Conservation (phyloP, 1,284 basidiomycete species). For the Melampsora larici-populina region DNA sequence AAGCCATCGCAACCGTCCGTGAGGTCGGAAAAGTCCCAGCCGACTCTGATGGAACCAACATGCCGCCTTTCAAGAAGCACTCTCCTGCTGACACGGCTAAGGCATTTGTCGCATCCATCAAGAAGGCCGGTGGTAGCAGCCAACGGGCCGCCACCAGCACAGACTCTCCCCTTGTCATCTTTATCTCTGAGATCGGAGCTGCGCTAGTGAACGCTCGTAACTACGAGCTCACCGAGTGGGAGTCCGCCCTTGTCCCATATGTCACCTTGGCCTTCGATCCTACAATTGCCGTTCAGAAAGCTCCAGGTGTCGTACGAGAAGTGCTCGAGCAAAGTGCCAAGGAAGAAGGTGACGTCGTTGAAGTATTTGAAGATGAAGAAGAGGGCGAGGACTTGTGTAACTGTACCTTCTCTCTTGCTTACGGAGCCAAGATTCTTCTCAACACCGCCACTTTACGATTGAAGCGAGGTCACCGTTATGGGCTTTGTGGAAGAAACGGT, state of each 20-base stretch:
- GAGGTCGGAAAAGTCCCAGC: constrained; percentile 80
- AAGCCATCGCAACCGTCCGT: constrained; percentile 86
- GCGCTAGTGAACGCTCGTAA: constrained; percentile 84
- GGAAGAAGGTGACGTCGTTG: constrained; percentile 68
- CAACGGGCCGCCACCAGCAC: constrained; percentile 53
- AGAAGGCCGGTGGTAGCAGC: constrained; percentile 65
- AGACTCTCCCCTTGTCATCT: constrained; percentile 62
- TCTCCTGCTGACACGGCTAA: constrained; percentile 67
- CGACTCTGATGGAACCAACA: constrained; percentile 77
- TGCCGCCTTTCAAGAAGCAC: constrained; percentile 73
- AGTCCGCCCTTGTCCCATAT: constrained; percentile 69
- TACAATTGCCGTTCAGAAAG: constrained; percentile 60
- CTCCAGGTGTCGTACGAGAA: constrained; percentile 70
- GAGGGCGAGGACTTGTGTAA: constrained; percentile 97
- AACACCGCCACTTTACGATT: constrained; percentile 93
- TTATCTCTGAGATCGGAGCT: constrained; percentile 74
- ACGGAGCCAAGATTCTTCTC: constrained; percentile 96
- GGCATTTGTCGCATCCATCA: constrained; percentile 71
- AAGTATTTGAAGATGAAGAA: constrained; percentile 80
- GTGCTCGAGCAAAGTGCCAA: constrained; percentile 84
- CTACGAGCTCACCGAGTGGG: constrained; percentile 86
- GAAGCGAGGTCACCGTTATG: constrained; percentile 97
- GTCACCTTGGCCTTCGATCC: constrained; percentile 65
- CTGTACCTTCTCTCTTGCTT: constrained; percentile 95
- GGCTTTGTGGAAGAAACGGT: constrained; percentile 97